Conservation (phyloP, 106 monocot genomes). For the Apostasia ramifera region DNA sequence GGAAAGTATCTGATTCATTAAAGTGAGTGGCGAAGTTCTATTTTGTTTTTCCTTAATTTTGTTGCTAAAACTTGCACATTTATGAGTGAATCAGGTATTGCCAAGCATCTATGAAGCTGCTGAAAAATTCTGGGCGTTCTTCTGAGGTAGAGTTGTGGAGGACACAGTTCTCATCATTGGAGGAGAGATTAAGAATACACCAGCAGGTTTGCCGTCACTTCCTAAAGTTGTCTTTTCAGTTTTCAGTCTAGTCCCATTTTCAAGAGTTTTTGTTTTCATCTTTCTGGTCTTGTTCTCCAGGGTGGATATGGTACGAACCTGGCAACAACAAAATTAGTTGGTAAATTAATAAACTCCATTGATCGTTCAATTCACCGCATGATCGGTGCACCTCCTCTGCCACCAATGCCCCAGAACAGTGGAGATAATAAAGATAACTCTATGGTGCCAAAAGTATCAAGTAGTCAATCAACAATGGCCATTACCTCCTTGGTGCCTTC, state of each 20-base stretch:
- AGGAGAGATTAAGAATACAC: constrained; percentile 76
- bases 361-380: constrained; percentile 84
- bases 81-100: constrained; percentile 60
- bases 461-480: constrained; percentile 63
- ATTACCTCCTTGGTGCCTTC: constrained; percentile 78
- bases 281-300: constrained; percentile 24
- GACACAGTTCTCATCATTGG: constrained; percentile 59
- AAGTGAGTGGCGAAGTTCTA: constrained; percentile 35
- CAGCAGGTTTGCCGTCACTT: constrained; percentile 58
- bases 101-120: constrained; percentile 69
- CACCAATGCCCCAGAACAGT: constrained; percentile 45
- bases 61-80: constrained; percentile 2
- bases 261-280: neutral
- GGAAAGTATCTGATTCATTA: constrained; percentile 84
- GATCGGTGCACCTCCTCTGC: constrained; percentile 80
- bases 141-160: constrained; percentile 88
- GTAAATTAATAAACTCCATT: constrained; percentile 76
- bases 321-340: constrained; percentile 82
- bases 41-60: constrained; percentile 1
- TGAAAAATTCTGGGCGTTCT: constrained; percentile 68
- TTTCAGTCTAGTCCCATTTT: neutral
- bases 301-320: constrained; percentile 79
- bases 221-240: neutral
- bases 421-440: constrained; percentile 27
- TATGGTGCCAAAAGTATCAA: constrained; percentile 36